Conservation (phyloP, 257 asterid genomes). For the Gentiana macrophylla region DNA sequence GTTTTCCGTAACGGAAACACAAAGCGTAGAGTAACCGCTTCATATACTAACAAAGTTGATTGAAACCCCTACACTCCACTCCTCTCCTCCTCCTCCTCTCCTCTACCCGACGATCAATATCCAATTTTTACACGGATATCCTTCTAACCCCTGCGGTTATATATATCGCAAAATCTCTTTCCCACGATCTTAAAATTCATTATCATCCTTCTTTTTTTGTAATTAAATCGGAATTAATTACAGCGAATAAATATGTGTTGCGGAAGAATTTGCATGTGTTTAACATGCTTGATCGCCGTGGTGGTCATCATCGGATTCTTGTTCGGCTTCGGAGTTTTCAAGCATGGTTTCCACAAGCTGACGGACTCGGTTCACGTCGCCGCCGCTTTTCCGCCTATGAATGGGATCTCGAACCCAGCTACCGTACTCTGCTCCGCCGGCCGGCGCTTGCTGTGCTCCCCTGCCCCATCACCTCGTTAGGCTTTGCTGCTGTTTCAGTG, state of each 20-base stretch:
- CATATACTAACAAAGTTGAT: background rate
- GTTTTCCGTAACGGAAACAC: too few species aligned
- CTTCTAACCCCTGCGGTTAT: background rate
- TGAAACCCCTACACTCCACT: constrained; percentile 14
- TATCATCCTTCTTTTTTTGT: background rate
- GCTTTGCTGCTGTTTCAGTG: background rate
- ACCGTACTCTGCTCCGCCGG: constrained; percentile 7
- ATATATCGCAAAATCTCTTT: background rate
- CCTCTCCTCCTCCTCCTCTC: constrained; percentile 13
- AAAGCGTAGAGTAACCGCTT: constrained; percentile 51
- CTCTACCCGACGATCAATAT: constrained; percentile 1
- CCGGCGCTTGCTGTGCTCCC: constrained; percentile 36
- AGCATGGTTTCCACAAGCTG: constrained; percentile 51
- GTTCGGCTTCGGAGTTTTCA: constrained; percentile 70
- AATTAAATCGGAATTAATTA: too few species aligned
- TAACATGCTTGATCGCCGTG: constrained; percentile 33
- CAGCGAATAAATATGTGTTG: constrained; percentile 41
- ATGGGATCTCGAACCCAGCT: constrained; percentile 4
- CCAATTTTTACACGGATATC: background rate
- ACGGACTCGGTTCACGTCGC: constrained; percentile 28
- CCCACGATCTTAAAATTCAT: background rate
- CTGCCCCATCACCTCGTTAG: constrained; percentile 45
- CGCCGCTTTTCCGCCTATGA: constrained; percentile 12
- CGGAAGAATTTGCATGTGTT: constrained; percentile 39
- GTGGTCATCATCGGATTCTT: constrained; percentile 45